Evolutionary conservation across 1,284 basidiomycete genomes (phyloP), one percentile per base, ranked within the genome.

Genomic region (Melampsora larici-populina): DNA sequence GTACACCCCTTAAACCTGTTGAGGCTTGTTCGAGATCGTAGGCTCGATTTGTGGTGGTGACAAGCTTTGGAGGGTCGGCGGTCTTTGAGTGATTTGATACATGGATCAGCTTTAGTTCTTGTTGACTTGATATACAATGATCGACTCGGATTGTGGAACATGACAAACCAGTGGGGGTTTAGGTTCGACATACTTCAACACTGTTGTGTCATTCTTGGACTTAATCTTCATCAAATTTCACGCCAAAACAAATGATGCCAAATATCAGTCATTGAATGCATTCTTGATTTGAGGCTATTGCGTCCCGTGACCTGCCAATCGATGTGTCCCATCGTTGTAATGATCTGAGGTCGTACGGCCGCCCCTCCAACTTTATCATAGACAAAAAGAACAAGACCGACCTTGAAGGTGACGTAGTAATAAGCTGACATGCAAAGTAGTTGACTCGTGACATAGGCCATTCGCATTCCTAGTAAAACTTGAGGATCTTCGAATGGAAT

Each of bases 151-250:
- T n/a, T 24, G 55, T 5, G 15, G 15, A 29, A n/a, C n/a, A 29
- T 18, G n/a, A 81, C 81, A 65, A 24, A 84, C 84, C 83, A 84
- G 84, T n/a, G 85, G 84, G 51, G 83, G 80, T 43, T 84, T 84
- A 24, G 87, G 87, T 80, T 87, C 86, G 70, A 86, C 86, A 82
- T 96, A 98, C 88, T 97, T 98, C 82, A 98, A 87, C 49, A 97
- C 92, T 2, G 93, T 94, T 84, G 92, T 88, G 85, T 98, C 96
- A 83, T 98, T 98, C 88, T 94, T 95, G 82, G 88, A 86, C 87
- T 93, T 94, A 85, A 97, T 89, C 92, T 94, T 81, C 15, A 31
- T 40, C 24, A 29, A 40, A 18, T 49, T 13, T 24, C 21, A 17
- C n/a, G 13, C 21, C 7, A n/a, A 15, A 43, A 17, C 55, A 29